Conservation (phyloP, 768 basidiomycete genomes). For the Trametes cubensis region DNA sequence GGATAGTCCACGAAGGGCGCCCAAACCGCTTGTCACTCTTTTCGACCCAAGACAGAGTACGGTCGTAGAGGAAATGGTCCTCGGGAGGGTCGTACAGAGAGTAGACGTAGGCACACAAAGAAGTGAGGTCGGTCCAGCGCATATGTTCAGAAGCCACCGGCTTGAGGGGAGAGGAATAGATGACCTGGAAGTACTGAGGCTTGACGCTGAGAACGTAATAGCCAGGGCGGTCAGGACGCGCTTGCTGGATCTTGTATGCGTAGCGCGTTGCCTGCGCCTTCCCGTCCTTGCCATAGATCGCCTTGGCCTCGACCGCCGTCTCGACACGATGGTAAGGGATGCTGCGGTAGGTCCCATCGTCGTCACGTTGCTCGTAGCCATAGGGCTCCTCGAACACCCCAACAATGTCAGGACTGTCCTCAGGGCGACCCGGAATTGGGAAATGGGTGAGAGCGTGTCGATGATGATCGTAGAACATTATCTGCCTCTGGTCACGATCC, state of each 20-base stretch:
- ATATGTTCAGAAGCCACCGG: background rate
- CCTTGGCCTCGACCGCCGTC: constrained; percentile 3
- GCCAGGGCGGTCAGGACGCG: constrained; percentile 10
- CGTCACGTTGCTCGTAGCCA: background rate
- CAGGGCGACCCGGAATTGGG: background rate
- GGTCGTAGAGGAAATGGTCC: constrained; percentile 10
- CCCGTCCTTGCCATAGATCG: background rate
- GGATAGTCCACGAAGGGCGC: background rate
- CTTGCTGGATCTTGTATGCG: constrained; percentile 1
- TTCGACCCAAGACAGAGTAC: background rate
- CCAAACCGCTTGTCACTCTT: background rate
- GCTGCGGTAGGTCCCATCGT: background rate
- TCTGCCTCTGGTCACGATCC: background rate
- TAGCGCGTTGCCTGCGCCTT: background rate
- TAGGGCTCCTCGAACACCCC: background rate
- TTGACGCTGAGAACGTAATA: constrained; percentile 1
- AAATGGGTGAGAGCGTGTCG: background rate
- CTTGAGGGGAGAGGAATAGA: constrained; percentile 6
- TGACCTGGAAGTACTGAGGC: constrained; percentile 5
- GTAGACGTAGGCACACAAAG: constrained; percentile 4
- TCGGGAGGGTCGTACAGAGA: constrained; percentile 7
- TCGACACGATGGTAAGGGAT: constrained; percentile 4
- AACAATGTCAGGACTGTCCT: background rate
- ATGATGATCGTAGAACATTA: constrained; percentile 5
- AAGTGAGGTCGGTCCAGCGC: background rate